Evolutionary conservation across 164 flowering plant genomes (phyloP).

Genomic region (Kalanchoe fedtschenkoi): DNA sequence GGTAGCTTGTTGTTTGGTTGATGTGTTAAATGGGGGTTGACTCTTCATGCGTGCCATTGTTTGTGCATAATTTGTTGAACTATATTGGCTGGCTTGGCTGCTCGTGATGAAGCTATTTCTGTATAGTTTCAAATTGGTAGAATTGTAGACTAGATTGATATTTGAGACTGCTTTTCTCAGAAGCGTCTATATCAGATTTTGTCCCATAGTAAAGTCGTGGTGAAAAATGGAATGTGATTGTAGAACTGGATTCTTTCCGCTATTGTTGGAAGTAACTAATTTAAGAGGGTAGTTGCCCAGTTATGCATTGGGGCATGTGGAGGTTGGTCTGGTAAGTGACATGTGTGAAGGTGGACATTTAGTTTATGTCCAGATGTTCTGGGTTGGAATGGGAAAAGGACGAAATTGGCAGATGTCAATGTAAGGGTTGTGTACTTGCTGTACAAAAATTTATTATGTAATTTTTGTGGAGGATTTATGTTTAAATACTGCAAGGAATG

Average conservation of each 20-base stretch:
- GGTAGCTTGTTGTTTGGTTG: no score
- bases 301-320: no score
- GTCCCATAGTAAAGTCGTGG: neutral
- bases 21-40: no score
- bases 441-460: neutral
- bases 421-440: neutral
- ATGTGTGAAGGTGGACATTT: no score
- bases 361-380: no score
- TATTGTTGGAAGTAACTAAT: neutral
- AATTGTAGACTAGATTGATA: neutral
- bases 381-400: neutral
- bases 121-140: no score
- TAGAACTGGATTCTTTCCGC: neutral
- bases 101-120: no score
- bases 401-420: neutral
- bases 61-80: neutral
- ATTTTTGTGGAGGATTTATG: neutral
- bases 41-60: neutral
- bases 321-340: no score
- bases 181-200: neutral
- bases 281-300: neutral
- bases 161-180: neutral
- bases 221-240: neutral
- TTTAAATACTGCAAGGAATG: neutral
- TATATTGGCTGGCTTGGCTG: no score